Percentiles rank a stretch among this genome's conserved stretches.
Evolutionary conservation across 805 yeast genomes (phyloP).

Genomic region (Cephaloascus albidus): DNA sequence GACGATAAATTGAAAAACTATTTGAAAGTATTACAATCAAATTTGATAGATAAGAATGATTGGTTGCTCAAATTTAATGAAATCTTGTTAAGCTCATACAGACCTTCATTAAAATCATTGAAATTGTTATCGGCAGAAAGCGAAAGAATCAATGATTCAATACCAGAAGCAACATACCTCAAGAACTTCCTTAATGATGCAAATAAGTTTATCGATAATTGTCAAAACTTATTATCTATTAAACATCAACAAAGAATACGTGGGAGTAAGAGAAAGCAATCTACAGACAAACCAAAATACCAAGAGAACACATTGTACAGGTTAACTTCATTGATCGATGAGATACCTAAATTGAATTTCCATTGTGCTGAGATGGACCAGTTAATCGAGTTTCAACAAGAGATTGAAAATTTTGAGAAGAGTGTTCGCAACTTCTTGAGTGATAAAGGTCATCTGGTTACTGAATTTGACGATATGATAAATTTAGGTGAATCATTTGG

Average conservation of each 20-base stretch:
- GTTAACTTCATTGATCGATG: conserved; percentile 28
- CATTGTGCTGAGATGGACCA: conserved; percentile 52
- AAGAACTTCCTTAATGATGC: conserved; percentile 33
- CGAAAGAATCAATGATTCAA: conserved; percentile 33
- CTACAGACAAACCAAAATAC: conserved; percentile 3
- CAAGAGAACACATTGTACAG: conserved; percentile 12
- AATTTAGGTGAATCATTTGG: conserved; percentile 54
- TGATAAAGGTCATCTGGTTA: conserved; percentile 18
- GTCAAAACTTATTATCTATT: conserved; percentile 41
- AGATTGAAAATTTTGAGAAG: conserved; percentile 40
- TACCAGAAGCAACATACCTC: conserved; percentile 26
- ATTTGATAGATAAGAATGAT: conserved; percentile 33
- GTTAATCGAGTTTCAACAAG: conserved; percentile 40
- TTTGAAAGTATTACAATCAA: conserved; percentile 23
- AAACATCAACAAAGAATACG: conserved; percentile 42
- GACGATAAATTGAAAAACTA: conserved; percentile 42
- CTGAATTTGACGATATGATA: conserved; percentile 44
- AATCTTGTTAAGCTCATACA: conserved; percentile 26
- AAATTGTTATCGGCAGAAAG: conserved; percentile 43
- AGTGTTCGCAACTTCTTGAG: conserved; percentile 31
- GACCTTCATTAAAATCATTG: conserved; percentile 37
- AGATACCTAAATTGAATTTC: conserved; percentile 42
- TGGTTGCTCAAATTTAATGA: conserved; percentile 44
- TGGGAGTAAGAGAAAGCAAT: conserved; percentile 1
- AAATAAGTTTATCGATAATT: conserved; percentile 43